Evolutionary conservation across 768 basidiomycete genomes (phyloP).

Genomic region (Phaeolepiota aurea): DNA sequence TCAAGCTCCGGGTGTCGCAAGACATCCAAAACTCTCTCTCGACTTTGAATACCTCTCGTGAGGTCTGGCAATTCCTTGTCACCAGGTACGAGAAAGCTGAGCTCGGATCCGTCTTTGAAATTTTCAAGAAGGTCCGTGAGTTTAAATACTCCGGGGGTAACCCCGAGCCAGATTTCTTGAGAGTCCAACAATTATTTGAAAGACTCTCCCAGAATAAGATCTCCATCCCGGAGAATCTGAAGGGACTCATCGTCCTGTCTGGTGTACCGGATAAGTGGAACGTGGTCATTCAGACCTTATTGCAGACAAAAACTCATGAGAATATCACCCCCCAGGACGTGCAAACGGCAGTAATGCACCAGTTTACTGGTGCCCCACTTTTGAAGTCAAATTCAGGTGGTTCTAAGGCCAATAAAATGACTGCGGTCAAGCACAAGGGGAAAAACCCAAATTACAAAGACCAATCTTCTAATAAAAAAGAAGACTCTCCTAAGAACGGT

Average conservation of each 20-base stretch:
- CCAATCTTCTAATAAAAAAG: background rate
- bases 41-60: no score
- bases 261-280: background rate
- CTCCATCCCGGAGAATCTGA: background rate
- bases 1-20: background rate
- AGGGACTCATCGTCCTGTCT: background rate
- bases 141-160: background rate
- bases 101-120: background rate
- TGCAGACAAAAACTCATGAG: background rate
- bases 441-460: background rate
- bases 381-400: background rate
- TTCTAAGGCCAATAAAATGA: background rate
- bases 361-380: background rate
- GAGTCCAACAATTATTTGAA: background rate
- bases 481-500: background rate
- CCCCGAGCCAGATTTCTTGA: background rate
- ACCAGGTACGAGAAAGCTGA: background rate
- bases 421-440: background rate
- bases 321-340: background rate
- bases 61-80: background rate
- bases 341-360: background rate
- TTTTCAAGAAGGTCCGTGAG: background rate
- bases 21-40: no score
- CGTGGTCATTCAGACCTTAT: background rate
- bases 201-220: background rate